These are phyloP conservation scores for Claviceps quebecensis DNA, from an alignment of 2,329 filamentous ascomycete genomes.

Conservation along the genomic window DNA sequence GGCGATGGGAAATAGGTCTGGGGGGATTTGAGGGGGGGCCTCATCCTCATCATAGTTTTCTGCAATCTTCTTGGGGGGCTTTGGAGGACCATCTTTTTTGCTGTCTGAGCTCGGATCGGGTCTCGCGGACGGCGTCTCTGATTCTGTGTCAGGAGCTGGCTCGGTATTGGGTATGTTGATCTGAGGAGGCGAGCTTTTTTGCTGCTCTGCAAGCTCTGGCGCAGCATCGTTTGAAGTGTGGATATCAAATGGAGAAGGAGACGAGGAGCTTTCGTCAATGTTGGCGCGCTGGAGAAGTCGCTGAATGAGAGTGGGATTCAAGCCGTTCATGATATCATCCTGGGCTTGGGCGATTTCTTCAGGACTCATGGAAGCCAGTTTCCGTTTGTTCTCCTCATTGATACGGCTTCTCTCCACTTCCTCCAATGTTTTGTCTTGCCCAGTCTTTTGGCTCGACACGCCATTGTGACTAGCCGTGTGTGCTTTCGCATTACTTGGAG, in stretches of 20 bases:
- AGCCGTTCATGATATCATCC: constrained; percentile 61
- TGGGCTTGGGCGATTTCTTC: constrained; percentile 71
- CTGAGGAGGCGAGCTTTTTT: background rate
- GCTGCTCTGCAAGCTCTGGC: background rate
- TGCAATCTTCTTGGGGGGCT: constrained; percentile 14
- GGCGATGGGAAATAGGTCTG: constrained; percentile 29
- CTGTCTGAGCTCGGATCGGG: background rate
- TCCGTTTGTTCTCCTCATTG: constrained; percentile 65
- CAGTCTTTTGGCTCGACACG: background rate
- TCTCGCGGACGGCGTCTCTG: background rate
- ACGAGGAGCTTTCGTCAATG: constrained; percentile 45
- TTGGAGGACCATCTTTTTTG: background rate
- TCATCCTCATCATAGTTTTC: constrained; percentile 27
- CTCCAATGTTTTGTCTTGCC: constrained; percentile 16
- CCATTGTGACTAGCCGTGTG: background rate
- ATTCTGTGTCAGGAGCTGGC: background rate
- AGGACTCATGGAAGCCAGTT: constrained; percentile 63
- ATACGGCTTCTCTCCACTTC: constrained; percentile 57
- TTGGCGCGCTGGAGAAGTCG: constrained; percentile 63
- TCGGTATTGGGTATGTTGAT: background rate
- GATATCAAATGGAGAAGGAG: constrained; percentile 29
- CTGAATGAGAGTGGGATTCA: constrained; percentile 65
- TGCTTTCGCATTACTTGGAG: background rate
- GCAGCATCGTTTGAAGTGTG: background rate
- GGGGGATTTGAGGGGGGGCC: constrained; percentile 25